Evolutionary conservation across 495 filamentous ascomycete species (phyloP), one percentile per base, ranked within the genome.

Genomic region (Friedmanniomyces simplex): DNA sequence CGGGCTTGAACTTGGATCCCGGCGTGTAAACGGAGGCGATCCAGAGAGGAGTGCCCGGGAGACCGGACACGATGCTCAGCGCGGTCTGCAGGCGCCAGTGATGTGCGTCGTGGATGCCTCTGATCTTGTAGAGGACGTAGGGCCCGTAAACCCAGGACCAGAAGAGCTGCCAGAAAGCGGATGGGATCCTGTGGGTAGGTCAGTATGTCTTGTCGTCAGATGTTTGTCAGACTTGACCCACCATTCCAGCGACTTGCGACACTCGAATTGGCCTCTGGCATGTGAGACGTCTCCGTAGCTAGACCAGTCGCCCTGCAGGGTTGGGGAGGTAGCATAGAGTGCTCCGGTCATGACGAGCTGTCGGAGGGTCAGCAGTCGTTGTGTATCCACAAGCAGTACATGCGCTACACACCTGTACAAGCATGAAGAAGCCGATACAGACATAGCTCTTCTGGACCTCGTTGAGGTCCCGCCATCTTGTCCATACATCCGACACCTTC

Each of bases 211-310:
- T 32, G 28, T 10, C 4, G 28, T 3, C 4, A 10, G 10, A 3
- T 32, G 28, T 32, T 3, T 10, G 10, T 3, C 3, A 10, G 4
- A 32, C 28, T 32, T 32, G 28, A 32, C 28, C 10, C 3, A 43
- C 69, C 69, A 71, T 60, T 68, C 68, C 12, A 28, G 58, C 1
- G 68, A 68, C n/a, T 60, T 46, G n/a, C 69, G 68, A 53, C 69
- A 71, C 43, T 43, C 18, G 3, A 20, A 20, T 24, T 52, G 50
- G 2, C 50, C 50, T 37, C 34, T 52, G 25, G 16, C 25, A 24
- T 32, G n/a, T 3, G 50, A 16, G 10, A 52, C 2, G 20, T 52
- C 4, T 5, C 50, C 50, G 25, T 6, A 52, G 24, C 25, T 32
- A 6, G 25, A 21, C 50, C 50, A 52, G 32, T 52, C 50, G 24